Evolutionary conservation across 495 filamentous ascomycete species (phyloP).

Genomic region (Aspergillus avenaceus): DNA sequence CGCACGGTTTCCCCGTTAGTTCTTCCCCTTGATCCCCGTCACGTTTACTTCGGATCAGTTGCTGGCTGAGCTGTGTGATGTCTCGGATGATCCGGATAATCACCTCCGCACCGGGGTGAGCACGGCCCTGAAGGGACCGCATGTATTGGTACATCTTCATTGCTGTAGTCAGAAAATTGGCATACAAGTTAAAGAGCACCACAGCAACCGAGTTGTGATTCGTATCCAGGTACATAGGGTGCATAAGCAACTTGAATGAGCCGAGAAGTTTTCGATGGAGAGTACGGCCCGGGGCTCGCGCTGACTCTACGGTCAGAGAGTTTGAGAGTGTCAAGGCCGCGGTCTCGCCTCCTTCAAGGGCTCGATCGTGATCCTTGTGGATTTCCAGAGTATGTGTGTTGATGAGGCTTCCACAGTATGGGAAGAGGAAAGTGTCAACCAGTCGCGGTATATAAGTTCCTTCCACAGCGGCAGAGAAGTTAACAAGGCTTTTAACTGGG

Average conservation of each 20-base stretch:
- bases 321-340: conserved; percentile 40
- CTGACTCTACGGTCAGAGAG: conserved; percentile 73
- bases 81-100: conserved; percentile 64
- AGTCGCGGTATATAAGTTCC: conserved; percentile 50
- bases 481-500: conserved; percentile 74
- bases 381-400: conserved; percentile 75
- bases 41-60: conserved; percentile 59
- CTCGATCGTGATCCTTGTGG: conserved; percentile 52
- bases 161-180: conserved; percentile 69
- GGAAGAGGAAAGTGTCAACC: conserved; percentile 54
- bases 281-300: conserved; percentile 60
- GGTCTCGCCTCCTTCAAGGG: conserved; percentile 41
- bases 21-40: conserved; percentile 20
- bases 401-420: conserved; percentile 82
- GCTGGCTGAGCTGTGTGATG: conserved; percentile 58
- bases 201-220: conserved; percentile 65
- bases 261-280: conserved; percentile 78
- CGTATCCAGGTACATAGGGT: conserved; percentile 87
- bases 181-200: conserved; percentile 69
- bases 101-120: conserved; percentile 49
- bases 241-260: conserved; percentile 79
- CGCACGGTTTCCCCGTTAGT: background rate
- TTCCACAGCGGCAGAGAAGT: conserved; percentile 66
- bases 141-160: conserved; percentile 82
- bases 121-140: conserved; percentile 52